These are phyloP conservation scores for Colletotrichum spaethianum DNA, from an alignment of 2,329 filamentous ascomycete genomes.

Conservation along the genomic window DNA sequence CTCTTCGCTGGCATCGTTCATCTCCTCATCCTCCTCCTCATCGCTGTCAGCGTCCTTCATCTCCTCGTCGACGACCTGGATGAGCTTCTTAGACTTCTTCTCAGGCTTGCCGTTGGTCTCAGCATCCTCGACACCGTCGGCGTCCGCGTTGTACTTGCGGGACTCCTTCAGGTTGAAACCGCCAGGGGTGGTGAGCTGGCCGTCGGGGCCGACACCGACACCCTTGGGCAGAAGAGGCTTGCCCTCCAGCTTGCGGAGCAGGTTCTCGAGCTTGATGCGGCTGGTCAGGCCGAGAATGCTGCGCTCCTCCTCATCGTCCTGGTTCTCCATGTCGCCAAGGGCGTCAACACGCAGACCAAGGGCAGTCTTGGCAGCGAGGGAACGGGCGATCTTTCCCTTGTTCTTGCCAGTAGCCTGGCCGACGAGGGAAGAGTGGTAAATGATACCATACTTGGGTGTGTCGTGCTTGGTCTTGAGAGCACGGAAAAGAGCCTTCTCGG, in stretches of 20 bases:
- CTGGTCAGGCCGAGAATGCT: conserved; percentile 82
- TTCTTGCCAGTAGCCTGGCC: conserved; percentile 98
- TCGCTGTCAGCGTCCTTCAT: conserved; percentile 55
- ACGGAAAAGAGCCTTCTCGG: conserved; percentile 98
- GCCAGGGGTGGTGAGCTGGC: conserved; percentile 72
- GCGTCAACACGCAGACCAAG: conserved; percentile 95
- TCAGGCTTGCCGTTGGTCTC: conserved; percentile 55
- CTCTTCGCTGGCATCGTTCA: conserved; percentile 53
- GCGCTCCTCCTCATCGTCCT: conserved; percentile 91
- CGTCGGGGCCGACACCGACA: conserved; percentile 81
- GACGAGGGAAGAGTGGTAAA: conserved; percentile 93
- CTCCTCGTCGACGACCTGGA: conserved; percentile 63
- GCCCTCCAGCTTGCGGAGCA: conserved; percentile 85
- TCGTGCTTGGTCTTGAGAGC: conserved; percentile 99
- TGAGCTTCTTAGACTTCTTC: conserved; percentile 53
- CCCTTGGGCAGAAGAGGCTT: conserved; percentile 87
- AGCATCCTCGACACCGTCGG: conserved; percentile 83
- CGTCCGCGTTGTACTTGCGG: conserved; percentile 94
- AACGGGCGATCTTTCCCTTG: conserved; percentile 99
- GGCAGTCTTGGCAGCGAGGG: conserved; percentile 93
- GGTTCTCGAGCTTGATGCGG: conserved; percentile 81
- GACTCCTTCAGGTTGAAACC: conserved; percentile 96
- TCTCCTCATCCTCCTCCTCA: conserved; percentile 57
- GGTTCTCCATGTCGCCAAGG: conserved; percentile 71
- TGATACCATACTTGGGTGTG: conserved; percentile 97